Percentiles rank a stretch among this genome's conserved stretches.
phyloP scores from a whole-genome alignment of 768 basidiomycete genomes.

The Mycena metata region DNA sequence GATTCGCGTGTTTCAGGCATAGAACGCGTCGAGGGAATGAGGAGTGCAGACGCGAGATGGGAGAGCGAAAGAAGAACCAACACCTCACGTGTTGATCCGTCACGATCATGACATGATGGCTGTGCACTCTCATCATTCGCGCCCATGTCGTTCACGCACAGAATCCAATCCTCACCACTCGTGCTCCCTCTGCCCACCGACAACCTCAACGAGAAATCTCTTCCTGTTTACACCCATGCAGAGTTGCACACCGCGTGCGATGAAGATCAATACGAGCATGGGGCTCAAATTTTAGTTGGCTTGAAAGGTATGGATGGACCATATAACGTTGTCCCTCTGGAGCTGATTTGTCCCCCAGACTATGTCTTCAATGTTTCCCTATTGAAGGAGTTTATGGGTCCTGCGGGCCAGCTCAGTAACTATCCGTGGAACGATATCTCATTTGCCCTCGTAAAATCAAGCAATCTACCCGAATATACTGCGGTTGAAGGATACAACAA shows the following conservation, averaged over 20 bases:
- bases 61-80: too few relatives aligned
- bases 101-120: too few relatives aligned
- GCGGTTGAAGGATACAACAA: not conserved
- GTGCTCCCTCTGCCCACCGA: not conserved
- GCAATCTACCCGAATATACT: not conserved
- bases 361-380: not conserved
- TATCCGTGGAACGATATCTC: slow-evolving; percentile 1
- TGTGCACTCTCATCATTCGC: too few relatives aligned
- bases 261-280: not conserved
- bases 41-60: too few relatives aligned
- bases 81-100: too few relatives aligned
- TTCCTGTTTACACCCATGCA: not conserved
- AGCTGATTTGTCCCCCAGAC: not conserved
- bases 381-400: not conserved
- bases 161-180: not conserved
- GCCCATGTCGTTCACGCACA: too few relatives aligned
- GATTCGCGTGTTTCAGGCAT: too few relatives aligned
- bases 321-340: not conserved
- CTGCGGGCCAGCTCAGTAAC: not conserved
- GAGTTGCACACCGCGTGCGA: not conserved
- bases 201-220: not conserved
- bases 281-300: not conserved
- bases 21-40: too few relatives aligned
- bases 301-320: not conserved
- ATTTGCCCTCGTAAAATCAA: not conserved